phyloP scores from a whole-genome alignment of 139 green algal species.

The Closterium sp. region DNA sequence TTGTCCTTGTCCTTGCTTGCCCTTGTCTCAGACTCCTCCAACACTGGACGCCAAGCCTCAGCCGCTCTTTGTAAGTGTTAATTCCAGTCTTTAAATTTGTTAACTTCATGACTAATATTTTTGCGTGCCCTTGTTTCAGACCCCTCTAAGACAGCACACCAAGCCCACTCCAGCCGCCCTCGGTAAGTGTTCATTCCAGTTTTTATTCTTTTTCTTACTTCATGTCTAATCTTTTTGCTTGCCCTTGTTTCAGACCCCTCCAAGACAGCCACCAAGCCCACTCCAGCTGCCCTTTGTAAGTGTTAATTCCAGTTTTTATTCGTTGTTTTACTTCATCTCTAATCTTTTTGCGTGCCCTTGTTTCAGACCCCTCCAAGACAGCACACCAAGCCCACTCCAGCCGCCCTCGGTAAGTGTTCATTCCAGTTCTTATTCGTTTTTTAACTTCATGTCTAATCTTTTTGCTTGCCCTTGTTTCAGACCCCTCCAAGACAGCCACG shows the following conservation, averaged over 20 bases:
- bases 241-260: not conserved
- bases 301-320: not conserved
- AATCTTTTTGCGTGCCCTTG: not conserved
- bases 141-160: not conserved
- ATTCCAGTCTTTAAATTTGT: not conserved
- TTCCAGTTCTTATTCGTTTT: not conserved
- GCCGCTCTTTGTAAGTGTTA: not conserved
- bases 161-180: not conserved
- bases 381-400: not conserved
- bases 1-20: too few species aligned
- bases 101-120: not conserved
- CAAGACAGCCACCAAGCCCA: too few species aligned
- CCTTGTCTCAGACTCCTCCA: not conserved
- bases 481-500: not conserved
- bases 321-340: not conserved
- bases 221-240: not conserved
- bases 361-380: not conserved
- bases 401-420: not conserved
- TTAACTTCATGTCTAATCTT: too few species aligned
- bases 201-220: not conserved
- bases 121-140: not conserved
- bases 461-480: not conserved
- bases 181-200: not conserved
- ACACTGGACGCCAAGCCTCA: not conserved
- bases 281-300: too few species aligned